Percentiles rank a stretch among this genome's conserved stretches.
Evolutionary conservation across 2,329 filamentous ascomycete species (phyloP).

Genomic region (Phoma sp.): DNA sequence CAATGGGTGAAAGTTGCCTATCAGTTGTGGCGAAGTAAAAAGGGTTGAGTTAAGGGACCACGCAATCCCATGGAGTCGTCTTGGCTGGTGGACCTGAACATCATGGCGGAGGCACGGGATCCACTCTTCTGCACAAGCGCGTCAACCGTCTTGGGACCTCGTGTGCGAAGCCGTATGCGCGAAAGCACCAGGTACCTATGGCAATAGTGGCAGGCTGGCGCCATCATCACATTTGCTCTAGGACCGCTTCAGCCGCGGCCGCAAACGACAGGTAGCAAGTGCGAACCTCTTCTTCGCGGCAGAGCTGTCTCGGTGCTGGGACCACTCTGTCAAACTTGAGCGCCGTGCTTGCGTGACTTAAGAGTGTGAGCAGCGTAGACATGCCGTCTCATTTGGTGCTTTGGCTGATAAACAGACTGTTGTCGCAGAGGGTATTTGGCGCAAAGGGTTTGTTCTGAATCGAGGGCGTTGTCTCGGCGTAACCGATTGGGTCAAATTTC

Average conservation of each 20-base stretch:
- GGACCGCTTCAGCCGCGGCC: constrained; percentile 11
- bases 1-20: neutral
- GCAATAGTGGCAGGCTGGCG: neutral
- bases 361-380: neutral
- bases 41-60: constrained; percentile 1
- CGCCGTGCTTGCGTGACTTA: too few relatives aligned
- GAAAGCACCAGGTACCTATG: neutral
- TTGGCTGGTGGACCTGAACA: constrained; percentile 14
- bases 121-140: constrained; percentile 14
- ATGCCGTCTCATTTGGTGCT: neutral
- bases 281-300: neutral
- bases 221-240: neutral
- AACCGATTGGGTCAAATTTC: neutral
- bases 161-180: neutral
- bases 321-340: neutral
- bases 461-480: neutral
- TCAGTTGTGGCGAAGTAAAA: neutral
- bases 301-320: neutral
- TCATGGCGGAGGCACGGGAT: neutral
- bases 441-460: neutral
- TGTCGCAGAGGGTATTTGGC: constrained; percentile 3
- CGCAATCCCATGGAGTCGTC: constrained; percentile 5
- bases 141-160: constrained; percentile 14
- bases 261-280: neutral
- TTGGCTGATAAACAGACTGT: neutral